Base-by-base conservation (phyloP, 1,284 basidiomycete genomes). In the Sphagnurus paluster region DNA sequence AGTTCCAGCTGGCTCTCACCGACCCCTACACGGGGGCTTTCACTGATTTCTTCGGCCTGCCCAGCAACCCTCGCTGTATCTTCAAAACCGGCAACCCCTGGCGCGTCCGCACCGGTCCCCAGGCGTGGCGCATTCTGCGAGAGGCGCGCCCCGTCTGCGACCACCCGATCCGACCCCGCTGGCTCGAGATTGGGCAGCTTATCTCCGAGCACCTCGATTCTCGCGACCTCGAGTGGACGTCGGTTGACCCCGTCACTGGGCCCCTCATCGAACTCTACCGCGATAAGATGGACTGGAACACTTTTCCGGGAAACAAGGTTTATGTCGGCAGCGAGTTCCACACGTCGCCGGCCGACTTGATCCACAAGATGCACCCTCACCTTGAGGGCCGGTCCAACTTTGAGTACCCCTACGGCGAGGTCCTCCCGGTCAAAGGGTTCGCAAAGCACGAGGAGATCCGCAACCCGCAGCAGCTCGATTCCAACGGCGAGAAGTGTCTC, bases 91-190 rank as follows among this genome's bases (percentile, higher is more conserved):
- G 60, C n/a, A 44, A 47, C 43, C 49, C 25, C 36, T 67, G 64
- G 65, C 57, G 44, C 39, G 48, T 55, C 21, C 54, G 34, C 55
- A 53, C 37, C 21, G 62, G 63, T 16, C 55, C 56, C 35, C n/a
- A 61, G 44, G 49, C 59, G 13, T 56, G 62, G 50, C 21, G 57
- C 23, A 54, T 67, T 50, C 29, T 53, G 19, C 54, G 61, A 33
- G 65, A 63, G 49, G 53, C 60, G 25, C 63, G 65, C 38, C 60
- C 63, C 2, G 56, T 68, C 45, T 57, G 61, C 56, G 39, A 40
- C 26, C 61, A 63, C 42, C 30, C 53, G 8, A 57, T 62, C 6
- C 10, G 7, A 37, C 11, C 17, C 37, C 23, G 36, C 13, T 61
- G 60, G 61, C 33, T 32, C 36, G 17, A 24, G 5, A 43, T 55